A percentile compares a stretch with the other conserved stretches of the same genome.
Evolutionary conservation across 768 basidiomycete genomes (phyloP).

Genomic region (Ephemerocybe angulata): DNA sequence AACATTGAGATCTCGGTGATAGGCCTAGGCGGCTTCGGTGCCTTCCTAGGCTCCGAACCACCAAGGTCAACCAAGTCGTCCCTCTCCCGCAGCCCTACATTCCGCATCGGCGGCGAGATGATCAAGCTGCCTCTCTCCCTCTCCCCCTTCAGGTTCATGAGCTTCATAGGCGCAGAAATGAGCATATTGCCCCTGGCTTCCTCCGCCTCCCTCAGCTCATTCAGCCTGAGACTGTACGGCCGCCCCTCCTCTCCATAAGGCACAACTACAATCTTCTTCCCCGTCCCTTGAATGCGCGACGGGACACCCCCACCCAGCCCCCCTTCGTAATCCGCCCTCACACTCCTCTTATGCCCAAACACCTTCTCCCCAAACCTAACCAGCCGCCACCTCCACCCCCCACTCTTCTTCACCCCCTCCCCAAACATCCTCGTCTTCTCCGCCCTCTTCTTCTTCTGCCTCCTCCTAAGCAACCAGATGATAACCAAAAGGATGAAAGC

Average conservation of each 20-base stretch:
- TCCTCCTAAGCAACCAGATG: slow-evolving; percentile 57
- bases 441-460: slow-evolving; percentile 63
- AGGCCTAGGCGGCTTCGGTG: too few species aligned
- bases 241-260: not conserved
- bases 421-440: slow-evolving; percentile 67
- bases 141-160: too few species aligned
- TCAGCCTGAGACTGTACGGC: not conserved
- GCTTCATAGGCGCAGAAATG: not conserved
- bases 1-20: too few species aligned
- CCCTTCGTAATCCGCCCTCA: slow-evolving; percentile 52
- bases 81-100: not conserved
- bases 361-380: slow-evolving; percentile 55
- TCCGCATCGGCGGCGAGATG: not conserved
- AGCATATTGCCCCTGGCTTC: not conserved
- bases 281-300: too few species aligned
- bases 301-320: too few species aligned
- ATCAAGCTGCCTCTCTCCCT: not conserved
- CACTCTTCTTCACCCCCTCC: slow-evolving; percentile 43
- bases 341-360: slow-evolving; percentile 46
- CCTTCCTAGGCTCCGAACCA: slow-evolving; percentile 21
- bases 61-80: not conserved
- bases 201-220: not conserved
- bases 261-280: not conserved
- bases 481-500: slow-evolving; percentile 71
- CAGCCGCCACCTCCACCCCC: slow-evolving; percentile 55